Conservation (phyloP, 176 grass and related monocot species). For the Juncus inflexus region DNA sequence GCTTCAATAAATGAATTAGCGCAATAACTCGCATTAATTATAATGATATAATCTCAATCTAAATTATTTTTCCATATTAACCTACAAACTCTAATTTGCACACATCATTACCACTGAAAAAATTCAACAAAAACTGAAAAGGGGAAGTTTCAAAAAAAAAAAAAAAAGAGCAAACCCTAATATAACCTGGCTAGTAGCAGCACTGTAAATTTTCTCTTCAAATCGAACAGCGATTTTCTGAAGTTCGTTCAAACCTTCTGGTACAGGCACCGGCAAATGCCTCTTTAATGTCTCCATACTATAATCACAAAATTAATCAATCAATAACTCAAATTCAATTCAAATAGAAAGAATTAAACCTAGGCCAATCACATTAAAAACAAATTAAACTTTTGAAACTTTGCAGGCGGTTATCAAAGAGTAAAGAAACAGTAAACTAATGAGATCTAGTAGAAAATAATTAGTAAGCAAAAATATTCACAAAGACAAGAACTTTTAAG, state of each 20-base stretch:
- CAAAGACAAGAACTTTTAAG: too few relatives aligned
- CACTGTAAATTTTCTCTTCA: conserved; percentile 64
- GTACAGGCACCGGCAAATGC: conserved; percentile 44
- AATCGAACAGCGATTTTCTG: conserved; percentile 55
- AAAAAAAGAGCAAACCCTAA: background rate
- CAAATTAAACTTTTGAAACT: too few relatives aligned
- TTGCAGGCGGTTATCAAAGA: too few relatives aligned
- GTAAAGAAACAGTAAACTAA: too few relatives aligned
- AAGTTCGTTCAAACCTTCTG: conserved; percentile 60
- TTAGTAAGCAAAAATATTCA: too few relatives aligned
- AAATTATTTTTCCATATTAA: conserved; percentile 12
- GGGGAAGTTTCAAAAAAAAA: background rate
- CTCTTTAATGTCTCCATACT: conserved; percentile 82
- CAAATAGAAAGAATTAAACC: background rate
- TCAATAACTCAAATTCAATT: background rate
- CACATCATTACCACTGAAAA: background rate
- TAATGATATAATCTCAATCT: background rate
- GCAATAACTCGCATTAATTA: background rate
- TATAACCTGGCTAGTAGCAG: conserved; percentile 47
- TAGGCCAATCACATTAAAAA: background rate
- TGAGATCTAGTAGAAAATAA: too few relatives aligned
- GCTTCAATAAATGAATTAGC: background rate
- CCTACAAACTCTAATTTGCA: background rate
- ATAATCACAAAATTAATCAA: conserved; percentile 14
- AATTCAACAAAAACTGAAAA: background rate